Evolutionary conservation across 2,329 filamentous ascomycete species (phyloP).

Genomic region (Ophiostoma perfectum): DNA sequence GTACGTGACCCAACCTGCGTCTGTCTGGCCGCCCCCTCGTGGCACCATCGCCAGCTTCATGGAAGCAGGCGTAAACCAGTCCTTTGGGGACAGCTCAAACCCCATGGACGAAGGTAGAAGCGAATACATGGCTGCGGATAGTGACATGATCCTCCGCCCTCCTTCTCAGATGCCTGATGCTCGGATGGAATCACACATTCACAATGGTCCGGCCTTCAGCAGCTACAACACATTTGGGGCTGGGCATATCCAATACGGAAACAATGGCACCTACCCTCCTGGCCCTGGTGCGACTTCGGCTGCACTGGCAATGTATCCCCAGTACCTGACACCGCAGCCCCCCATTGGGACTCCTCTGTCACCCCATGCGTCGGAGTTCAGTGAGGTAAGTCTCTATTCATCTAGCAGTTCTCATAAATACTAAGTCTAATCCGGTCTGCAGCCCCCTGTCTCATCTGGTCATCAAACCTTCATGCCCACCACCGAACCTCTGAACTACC

Average conservation of each 20-base stretch:
- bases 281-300: conserved; percentile 33
- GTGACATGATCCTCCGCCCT: conserved; percentile 44
- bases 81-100: conserved; percentile 32
- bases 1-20: conserved; percentile 32
- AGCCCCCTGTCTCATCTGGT: conserved; percentile 35
- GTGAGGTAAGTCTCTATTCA: conserved; percentile 43
- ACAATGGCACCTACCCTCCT: conserved; percentile 27
- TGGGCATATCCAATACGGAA: conserved; percentile 31
- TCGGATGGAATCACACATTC: conserved; percentile 42
- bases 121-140: conserved; percentile 46
- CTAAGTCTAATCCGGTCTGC: not conserved
- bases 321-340: conserved; percentile 46
- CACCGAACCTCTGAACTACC: conserved; percentile 92
- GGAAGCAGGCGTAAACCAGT: conserved; percentile 32
- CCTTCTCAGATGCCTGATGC: conserved; percentile 41
- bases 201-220: conserved; percentile 31
- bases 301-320: conserved; percentile 41
- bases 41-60: conserved; percentile 37
- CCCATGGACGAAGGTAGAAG: conserved; percentile 40
- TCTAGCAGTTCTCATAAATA: not conserved
- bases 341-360: conserved; percentile 62
- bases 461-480: conserved; percentile 76
- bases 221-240: conserved; percentile 32
- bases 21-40: conserved; percentile 46
- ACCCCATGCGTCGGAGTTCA: conserved; percentile 70